Percentiles rank a stretch among this genome's conserved stretches.
Evolutionary conservation across 1,139 yeast genomes (phyloP).

Genomic region (Barnettozyma hawaiiensis): DNA sequence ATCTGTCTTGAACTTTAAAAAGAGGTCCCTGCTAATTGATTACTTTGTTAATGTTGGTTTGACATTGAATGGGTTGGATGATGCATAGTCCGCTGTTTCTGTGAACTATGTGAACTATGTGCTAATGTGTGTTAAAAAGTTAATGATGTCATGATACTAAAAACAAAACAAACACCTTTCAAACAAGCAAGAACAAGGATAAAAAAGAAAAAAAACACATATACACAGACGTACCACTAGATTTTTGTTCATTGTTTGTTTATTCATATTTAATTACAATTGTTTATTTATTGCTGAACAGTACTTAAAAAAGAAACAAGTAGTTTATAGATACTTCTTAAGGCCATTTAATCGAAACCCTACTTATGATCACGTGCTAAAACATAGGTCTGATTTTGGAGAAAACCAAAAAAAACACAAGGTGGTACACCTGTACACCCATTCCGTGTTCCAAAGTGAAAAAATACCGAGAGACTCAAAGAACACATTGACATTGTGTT

Average conservation of each 20-base stretch:
- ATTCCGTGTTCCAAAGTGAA: not conserved
- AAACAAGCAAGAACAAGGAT: too few relatives aligned
- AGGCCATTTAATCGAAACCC: not conserved
- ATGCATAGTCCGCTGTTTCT: slow-evolving; percentile 4
- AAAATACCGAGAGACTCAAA: not conserved
- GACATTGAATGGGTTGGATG: slow-evolving; percentile 24
- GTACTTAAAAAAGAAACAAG: too few relatives aligned
- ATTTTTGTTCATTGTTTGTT: not conserved
- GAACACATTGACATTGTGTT: not conserved
- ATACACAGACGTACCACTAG: too few relatives aligned
- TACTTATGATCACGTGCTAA: not conserved
- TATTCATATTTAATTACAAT: not conserved
- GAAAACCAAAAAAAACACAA: too few relatives aligned
- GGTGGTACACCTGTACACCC: not conserved
- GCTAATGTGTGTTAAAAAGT: not conserved
- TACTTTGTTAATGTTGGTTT: slow-evolving; percentile 29
- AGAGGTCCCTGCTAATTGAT: slow-evolving; percentile 29
- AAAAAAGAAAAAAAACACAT: not conserved
- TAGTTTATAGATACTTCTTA: too few relatives aligned
- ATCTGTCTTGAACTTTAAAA: slow-evolving; percentile 25
- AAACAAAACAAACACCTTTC: too few relatives aligned
- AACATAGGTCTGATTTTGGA: too few relatives aligned
- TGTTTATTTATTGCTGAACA: not conserved
- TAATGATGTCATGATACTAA: not conserved
- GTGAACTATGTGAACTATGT: not conserved